These are phyloP conservation scores for Vitis riparia DNA, from an alignment of 164 flowering plant species.

Conservation along the genomic window DNA sequence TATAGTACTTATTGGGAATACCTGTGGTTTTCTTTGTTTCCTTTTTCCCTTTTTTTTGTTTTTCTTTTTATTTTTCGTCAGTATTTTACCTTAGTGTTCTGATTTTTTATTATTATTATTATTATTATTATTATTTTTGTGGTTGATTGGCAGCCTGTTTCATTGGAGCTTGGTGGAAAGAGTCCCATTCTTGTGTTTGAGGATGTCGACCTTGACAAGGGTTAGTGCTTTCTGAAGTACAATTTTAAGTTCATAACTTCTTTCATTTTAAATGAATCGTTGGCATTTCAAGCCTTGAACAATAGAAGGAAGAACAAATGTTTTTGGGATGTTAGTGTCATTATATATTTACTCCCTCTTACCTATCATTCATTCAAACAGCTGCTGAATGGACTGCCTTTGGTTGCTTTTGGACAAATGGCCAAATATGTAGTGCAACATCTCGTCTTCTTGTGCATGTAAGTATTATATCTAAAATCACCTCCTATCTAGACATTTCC, in stretches of 20 bases:
- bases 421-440: conserved; percentile 99
- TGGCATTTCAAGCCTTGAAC: background rate
- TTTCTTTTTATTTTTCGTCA: background rate
- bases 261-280: background rate
- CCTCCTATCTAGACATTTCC: too few species aligned
- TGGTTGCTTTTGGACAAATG: conserved; percentile 99
- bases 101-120: too few species aligned
- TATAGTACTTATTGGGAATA: background rate
- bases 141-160: conserved; percentile 69
- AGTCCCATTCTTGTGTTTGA: conserved; percentile 96
- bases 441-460: conserved; percentile 96
- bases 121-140: background rate
- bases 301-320: background rate
- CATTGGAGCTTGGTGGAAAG: conserved; percentile 98
- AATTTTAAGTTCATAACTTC: background rate
- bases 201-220: conserved; percentile 91
- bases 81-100: too few species aligned
- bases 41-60: background rate
- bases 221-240: conserved; percentile 36
- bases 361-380: conserved; percentile 28
- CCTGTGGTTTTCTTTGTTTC: background rate
- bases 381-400: conserved; percentile 96
- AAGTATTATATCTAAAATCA: conserved; percentile 21
- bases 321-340: background rate
- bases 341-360: conserved; percentile 4